Base-by-base conservation (phyloP, 2,329 filamentous ascomycete species). In the Verruconis gallopava region DNA sequence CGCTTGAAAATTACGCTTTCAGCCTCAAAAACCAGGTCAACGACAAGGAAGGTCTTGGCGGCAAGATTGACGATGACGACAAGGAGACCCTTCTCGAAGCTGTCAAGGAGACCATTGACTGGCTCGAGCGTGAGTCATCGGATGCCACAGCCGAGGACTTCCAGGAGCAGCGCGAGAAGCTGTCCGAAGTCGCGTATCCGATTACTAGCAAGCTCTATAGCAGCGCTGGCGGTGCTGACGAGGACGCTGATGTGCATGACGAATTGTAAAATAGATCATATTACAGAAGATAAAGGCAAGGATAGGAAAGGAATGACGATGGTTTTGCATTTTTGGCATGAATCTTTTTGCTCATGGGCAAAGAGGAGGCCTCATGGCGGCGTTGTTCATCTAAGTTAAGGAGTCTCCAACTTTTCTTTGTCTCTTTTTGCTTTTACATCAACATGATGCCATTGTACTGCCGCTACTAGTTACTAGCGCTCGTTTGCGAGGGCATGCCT, bases 161-260 rank as follows among this genome's bases (percentile, higher is more conserved):
- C 56, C 88, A 95, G 67, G 91, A 98, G 77, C 89, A 96, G 74
- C 94, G 93, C 75, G 89, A 98, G 82, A 95, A 95, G 77, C 77
- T 98, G 53, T 93, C 84, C 56, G 82, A 83, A 64, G 84, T 95
- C 50, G 91, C 91, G 42, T 95, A 96, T 72, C 91, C 91, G 53
- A 98, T 98, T 69, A 98, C 91, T 55, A 93, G 85, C 72, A 98
- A 98, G 79, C 75, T 95, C 58, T 95, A 95, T 73, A 69, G 64
- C 53, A 64, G 71, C 53, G 71, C 73, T 56, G 77, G 55, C 47
- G 56, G 75, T 51, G 65, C 61, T 54, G 79, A 73, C 51, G 77
- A 72, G 49, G 72, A 67, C 48, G 58, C 63, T 46, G 55, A 55
- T 37, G 59, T 58, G 35, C 67, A 71, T 57, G 67, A 70, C 46